phyloP scores from a whole-genome alignment of 176 grass and related monocot genomes.

The Thinopyrum elongatum region DNA sequence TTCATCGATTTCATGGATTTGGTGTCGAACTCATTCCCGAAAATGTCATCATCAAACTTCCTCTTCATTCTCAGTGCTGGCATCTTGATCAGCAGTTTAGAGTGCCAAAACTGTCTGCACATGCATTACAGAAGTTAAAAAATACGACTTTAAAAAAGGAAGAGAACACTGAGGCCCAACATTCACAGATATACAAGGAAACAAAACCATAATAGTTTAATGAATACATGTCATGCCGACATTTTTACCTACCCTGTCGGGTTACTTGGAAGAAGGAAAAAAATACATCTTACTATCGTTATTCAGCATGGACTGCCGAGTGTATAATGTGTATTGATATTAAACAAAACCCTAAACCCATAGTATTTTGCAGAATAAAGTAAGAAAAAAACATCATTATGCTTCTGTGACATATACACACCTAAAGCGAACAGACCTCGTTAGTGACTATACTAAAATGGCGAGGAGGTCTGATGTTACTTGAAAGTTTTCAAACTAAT shows the following conservation, averaged over 20 bases:
- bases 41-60: constrained; percentile 33
- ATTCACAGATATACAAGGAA: background rate
- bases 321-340: background rate
- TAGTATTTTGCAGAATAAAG: background rate
- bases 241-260: background rate
- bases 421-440: background rate
- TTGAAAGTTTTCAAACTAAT: background rate
- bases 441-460: background rate
- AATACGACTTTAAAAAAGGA: background rate
- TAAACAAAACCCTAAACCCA: constrained; percentile 4
- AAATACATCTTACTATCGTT: background rate
- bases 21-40: constrained; percentile 30
- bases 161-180: background rate
- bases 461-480: background rate
- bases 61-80: constrained; percentile 73
- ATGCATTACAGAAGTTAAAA: constrained; percentile 16
- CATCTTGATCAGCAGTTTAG: constrained; percentile 43
- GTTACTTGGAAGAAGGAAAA: background rate
- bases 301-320: background rate
- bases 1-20: constrained; percentile 39
- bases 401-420: background rate
- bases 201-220: background rate
- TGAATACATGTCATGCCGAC: background rate
- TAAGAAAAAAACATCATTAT: background rate
- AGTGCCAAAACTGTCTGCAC: background rate